These are phyloP conservation scores for Desmodesmus armatus DNA, from an alignment of 139 green algal species.

Conservation along the genomic window DNA sequence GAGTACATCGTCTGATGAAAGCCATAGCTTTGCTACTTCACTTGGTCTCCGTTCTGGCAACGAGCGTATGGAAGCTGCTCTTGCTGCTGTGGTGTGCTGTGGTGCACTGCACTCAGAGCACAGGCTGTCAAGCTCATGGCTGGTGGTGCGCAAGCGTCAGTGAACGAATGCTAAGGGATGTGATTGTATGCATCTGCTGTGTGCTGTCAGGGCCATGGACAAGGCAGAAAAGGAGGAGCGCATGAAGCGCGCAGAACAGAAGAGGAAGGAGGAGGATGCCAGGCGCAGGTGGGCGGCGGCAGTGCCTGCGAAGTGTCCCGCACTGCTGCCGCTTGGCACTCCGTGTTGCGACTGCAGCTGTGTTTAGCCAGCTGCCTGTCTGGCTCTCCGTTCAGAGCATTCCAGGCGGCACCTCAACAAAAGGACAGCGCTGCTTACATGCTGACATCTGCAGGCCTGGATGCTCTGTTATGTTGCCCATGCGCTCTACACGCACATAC, in stretches of 20 bases:
- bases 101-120: too few species aligned
- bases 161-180: not conserved
- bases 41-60: too few species aligned
- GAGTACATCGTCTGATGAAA: too few species aligned
- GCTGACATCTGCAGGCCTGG: not conserved
- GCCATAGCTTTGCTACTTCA: too few species aligned
- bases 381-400: not conserved
- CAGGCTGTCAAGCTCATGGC: too few species aligned
- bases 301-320: too few species aligned
- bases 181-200: not conserved
- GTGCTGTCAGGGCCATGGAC: constrained; percentile 27
- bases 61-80: not conserved
- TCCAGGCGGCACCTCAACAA: too few species aligned
- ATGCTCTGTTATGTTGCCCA: too few species aligned
- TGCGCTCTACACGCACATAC: not conserved
- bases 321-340: too few species aligned
- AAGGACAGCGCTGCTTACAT: too few species aligned
- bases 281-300: constrained; percentile 9
- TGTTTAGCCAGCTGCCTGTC: not conserved
- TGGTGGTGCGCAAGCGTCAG: not conserved
- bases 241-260: constrained; percentile 54
- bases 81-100: not conserved
- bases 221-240: constrained; percentile 52
- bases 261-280: constrained; percentile 62
- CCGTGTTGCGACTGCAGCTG: too few species aligned